Conservation (phyloP, 2,329 filamentous ascomycete genomes). For the Nothophoma quercina region DNA sequence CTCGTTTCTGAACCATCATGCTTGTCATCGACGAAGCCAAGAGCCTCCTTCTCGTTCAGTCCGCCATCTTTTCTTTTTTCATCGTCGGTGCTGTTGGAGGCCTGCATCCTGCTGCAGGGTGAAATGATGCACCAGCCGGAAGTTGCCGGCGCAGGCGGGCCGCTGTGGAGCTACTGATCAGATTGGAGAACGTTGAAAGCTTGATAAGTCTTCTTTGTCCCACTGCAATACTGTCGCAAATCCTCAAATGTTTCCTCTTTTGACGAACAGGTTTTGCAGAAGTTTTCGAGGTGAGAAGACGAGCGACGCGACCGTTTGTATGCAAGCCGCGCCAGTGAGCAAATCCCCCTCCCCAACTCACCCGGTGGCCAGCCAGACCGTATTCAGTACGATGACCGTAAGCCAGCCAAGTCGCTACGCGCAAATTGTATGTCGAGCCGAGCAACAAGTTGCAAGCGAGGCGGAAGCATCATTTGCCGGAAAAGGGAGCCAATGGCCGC, state of each 20-base stretch:
- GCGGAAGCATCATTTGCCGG: constrained; percentile 9
- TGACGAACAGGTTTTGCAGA: not conserved
- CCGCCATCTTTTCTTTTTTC: constrained; percentile 1
- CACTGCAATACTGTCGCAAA: not conserved
- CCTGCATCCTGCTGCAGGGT: constrained; percentile 14
- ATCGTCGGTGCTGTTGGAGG: not conserved
- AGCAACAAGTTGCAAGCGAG: constrained; percentile 10
- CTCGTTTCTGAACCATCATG: not conserved
- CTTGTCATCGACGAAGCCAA: not conserved
- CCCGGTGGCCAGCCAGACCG: constrained; percentile 1
- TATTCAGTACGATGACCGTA: constrained; percentile 8
- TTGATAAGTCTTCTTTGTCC: not conserved
- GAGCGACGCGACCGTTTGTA: constrained; percentile 2
- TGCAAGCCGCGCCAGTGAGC: not conserved
- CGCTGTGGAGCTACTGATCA: constrained; percentile 2
- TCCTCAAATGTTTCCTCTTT: not conserved
- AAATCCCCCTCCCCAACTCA: not conserved
- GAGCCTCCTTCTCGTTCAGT: not conserved
- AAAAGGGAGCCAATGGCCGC: not conserved
- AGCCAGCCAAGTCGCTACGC: not conserved
- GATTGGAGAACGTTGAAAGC: not conserved
- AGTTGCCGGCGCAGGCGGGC: constrained; percentile 16
- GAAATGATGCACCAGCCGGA: constrained; percentile 5
- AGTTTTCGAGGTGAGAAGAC: not conserved
- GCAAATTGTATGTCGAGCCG: constrained; percentile 10